These are phyloP conservation scores for Sarocladiaceae sp. DNA, from an alignment of 2,329 filamentous ascomycete genomes.

Conservation along the genomic window DNA sequence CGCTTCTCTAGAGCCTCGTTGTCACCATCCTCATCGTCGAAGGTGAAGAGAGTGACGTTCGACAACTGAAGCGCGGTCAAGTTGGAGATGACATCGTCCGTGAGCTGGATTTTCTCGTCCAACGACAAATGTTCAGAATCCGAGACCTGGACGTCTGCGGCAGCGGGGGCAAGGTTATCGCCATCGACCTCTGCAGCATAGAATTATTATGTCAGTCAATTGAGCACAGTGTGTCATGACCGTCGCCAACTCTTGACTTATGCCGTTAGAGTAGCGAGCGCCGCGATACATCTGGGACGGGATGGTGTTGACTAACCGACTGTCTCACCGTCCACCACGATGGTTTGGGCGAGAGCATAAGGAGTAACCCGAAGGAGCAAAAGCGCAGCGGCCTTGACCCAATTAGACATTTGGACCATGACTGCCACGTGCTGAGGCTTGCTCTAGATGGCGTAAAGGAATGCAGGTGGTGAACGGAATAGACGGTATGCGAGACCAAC, in stretches of 20 bases:
- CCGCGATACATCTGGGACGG: too few relatives aligned
- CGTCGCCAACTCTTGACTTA: too few relatives aligned
- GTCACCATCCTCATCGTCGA: slow-evolving; percentile 16
- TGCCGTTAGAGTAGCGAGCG: too few relatives aligned
- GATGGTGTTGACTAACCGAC: slow-evolving; percentile 16
- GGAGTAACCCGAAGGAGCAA: slow-evolving; percentile 13
- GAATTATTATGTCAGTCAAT: too few relatives aligned
- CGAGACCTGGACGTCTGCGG: slow-evolving; percentile 11
- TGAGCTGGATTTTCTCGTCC: slow-evolving; percentile 25
- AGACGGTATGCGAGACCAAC: too few relatives aligned
- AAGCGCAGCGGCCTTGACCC: slow-evolving; percentile 4
- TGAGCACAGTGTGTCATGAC: too few relatives aligned
- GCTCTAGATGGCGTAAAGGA: too few relatives aligned
- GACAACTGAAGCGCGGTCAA: slow-evolving; percentile 22
- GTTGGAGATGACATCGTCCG: slow-evolving; percentile 24
- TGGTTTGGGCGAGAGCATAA: slow-evolving; percentile 17
- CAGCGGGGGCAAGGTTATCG: slow-evolving; percentile 20
- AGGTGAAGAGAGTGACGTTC: slow-evolving; percentile 26
- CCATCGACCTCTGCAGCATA: slow-evolving; percentile 16
- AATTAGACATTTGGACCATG: background rate
- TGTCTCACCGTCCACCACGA: slow-evolving; percentile 16
- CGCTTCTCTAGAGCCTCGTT: slow-evolving; percentile 17
- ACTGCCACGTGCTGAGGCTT: too few relatives aligned
- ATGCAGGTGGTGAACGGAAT: too few relatives aligned
- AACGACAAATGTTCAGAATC: background rate